Conservation (phyloP, 805 yeast species). For the Cyberlindnera euphorbiiphila region DNA sequence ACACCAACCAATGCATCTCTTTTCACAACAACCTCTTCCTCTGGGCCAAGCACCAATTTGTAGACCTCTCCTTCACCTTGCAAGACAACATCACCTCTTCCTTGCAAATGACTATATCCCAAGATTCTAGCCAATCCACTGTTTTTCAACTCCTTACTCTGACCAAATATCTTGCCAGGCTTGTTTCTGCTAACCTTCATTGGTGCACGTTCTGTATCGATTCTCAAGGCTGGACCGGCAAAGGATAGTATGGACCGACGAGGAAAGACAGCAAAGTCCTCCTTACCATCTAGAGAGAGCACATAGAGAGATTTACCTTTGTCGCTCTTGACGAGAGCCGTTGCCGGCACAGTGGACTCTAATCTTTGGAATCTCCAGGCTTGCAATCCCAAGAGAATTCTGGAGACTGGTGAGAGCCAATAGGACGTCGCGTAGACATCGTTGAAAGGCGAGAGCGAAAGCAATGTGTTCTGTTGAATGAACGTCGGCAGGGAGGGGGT, state of each 20-base stretch:
- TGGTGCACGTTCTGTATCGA: slow-evolving; percentile 34
- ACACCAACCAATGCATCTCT: slow-evolving; percentile 45
- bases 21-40: slow-evolving; percentile 47
- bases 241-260: slow-evolving; percentile 46
- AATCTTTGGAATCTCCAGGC: slow-evolving; percentile 44
- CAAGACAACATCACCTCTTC: slow-evolving; percentile 54
- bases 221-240: slow-evolving; percentile 47
- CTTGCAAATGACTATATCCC: slow-evolving; percentile 48
- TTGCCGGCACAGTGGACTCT: slow-evolving; percentile 31
- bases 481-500: slow-evolving; percentile 58
- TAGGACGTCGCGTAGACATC: slow-evolving; percentile 6
- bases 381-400: slow-evolving; percentile 42
- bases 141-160: slow-evolving; percentile 12
- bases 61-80: slow-evolving; percentile 54
- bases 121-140: slow-evolving; percentile 18
- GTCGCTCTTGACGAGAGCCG: slow-evolving; percentile 14
- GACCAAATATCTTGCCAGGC: slow-evolving; percentile 27
- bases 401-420: slow-evolving; percentile 35
- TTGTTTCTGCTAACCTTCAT: slow-evolving; percentile 37
- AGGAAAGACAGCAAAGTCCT: slow-evolving; percentile 59
- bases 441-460: slow-evolving; percentile 34
- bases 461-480: slow-evolving; percentile 44
- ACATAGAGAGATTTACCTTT: slow-evolving; percentile 13
- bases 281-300: slow-evolving; percentile 50
- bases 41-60: slow-evolving; percentile 39